These are phyloP conservation scores for Colletotrichum cereale DNA, from an alignment of 2,329 filamentous ascomycete species.

Conservation along the genomic window DNA sequence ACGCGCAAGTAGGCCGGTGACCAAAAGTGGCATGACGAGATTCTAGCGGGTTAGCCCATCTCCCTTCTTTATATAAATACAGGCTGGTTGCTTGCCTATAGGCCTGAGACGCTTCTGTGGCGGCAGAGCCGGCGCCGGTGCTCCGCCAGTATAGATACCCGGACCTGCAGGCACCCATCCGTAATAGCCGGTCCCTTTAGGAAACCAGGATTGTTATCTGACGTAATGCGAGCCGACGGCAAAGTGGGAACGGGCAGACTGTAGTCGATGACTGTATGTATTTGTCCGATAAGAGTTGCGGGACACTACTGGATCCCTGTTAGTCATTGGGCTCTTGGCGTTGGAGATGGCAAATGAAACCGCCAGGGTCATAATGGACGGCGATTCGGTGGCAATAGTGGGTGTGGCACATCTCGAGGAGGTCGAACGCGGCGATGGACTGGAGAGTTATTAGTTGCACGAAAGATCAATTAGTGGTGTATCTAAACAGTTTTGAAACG, in stretches of 20 bases:
- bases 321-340: constrained; percentile 9
- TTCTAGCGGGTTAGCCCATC: no score
- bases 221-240: constrained; percentile 16
- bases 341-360: constrained; percentile 29
- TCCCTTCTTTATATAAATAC: no score
- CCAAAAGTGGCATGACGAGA: no score
- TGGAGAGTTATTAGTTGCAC: background rate
- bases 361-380: background rate
- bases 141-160: no score
- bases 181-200: constrained; percentile 11
- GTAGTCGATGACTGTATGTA: background rate
- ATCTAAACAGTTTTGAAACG: background rate
- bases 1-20: no score
- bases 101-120: no score
- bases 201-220: constrained; percentile 18
- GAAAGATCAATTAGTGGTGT: background rate
- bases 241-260: constrained; percentile 24
- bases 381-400: constrained; percentile 2
- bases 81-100: no score
- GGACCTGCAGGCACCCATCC: constrained; percentile 21
- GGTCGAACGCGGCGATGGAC: background rate
- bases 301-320: background rate
- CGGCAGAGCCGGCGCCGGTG: no score
- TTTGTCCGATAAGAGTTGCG: constrained; percentile 23
- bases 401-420: background rate